Percentiles rank a stretch among this genome's conserved stretches.
Conservation (phyloP, 2,329 filamentous ascomycete genomes). For the Stemphylium lycopersici region DNA sequence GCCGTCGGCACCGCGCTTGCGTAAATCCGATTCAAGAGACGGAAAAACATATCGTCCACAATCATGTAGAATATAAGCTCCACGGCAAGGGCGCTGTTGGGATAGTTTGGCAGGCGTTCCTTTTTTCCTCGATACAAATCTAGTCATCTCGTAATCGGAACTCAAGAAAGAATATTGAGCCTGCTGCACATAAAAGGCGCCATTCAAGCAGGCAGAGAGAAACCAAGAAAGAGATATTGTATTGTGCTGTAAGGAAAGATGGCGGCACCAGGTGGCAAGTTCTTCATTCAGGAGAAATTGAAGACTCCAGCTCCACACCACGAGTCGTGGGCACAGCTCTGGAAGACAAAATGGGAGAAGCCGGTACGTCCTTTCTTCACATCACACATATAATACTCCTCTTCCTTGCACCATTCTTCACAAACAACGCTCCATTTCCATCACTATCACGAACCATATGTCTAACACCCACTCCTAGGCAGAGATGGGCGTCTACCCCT, state of each 20-base stretch:
- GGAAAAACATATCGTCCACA: not conserved
- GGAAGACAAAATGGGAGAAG: slow-evolving; percentile 78
- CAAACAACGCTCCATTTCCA: too few relatives aligned
- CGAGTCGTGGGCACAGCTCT: slow-evolving; percentile 57
- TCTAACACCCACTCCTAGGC: slow-evolving; percentile 28
- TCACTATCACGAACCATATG: not conserved
- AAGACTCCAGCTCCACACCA: slow-evolving; percentile 53
- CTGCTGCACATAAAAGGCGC: too few relatives aligned
- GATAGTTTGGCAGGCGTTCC: too few relatives aligned
- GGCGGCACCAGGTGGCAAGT: slow-evolving; percentile 51
- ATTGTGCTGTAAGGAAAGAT: slow-evolving; percentile 41
- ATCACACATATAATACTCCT: not conserved
- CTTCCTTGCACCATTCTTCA: too few relatives aligned
- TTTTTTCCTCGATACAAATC: too few relatives aligned
- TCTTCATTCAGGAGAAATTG: slow-evolving; percentile 56
- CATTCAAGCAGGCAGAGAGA: not conserved
- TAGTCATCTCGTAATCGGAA: too few relatives aligned
- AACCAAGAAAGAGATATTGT: not conserved
- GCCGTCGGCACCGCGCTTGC: not conserved
- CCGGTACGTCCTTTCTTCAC: slow-evolving; percentile 55
- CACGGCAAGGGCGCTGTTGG: too few relatives aligned
- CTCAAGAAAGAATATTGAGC: too few relatives aligned
- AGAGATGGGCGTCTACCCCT: slow-evolving; percentile 69
- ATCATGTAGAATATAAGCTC: too few relatives aligned
- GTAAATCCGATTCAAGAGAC: not conserved